A percentile compares a stretch with the other conserved stretches of the same genome.
phyloP scores from a whole-genome alignment of 2,329 filamentous ascomycete species.

The Salinomyces thailandicus region DNA sequence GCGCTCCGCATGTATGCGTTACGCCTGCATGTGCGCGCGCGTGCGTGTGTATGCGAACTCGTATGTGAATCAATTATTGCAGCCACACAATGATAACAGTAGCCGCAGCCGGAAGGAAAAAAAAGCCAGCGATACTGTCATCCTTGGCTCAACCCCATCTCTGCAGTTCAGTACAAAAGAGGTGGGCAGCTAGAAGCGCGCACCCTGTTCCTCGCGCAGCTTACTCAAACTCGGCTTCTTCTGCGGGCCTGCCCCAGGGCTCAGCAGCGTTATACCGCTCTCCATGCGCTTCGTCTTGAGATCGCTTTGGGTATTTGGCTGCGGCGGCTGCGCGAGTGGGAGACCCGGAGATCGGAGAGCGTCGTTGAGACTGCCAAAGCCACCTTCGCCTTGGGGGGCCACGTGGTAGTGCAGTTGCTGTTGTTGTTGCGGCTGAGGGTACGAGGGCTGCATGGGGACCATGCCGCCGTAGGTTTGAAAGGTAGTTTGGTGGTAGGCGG shows the following conservation, averaged over 20 bases:
- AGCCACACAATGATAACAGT: too few relatives aligned
- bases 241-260: constrained; percentile 7
- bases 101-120: too few relatives aligned
- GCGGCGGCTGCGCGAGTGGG: background rate
- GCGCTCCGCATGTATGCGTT: too few relatives aligned
- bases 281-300: constrained; percentile 20
- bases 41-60: too few relatives aligned
- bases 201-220: constrained; percentile 23
- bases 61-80: too few relatives aligned
- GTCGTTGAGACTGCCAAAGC: constrained; percentile 26
- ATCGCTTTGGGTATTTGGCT: constrained; percentile 11
- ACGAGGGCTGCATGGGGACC: constrained; percentile 23
- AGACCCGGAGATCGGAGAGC: constrained; percentile 17
- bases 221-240: constrained; percentile 29
- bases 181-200: constrained; percentile 17
- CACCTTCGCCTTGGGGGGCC: constrained; percentile 24
- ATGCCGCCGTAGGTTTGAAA: constrained; percentile 21
- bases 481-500: constrained; percentile 49
- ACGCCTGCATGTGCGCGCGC: too few relatives aligned
- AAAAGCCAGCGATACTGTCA: too few relatives aligned
- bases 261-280: constrained; percentile 22
- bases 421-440: too few relatives aligned
- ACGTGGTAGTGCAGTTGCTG: constrained; percentile 23
- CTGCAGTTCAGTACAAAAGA: constrained; percentile 1
- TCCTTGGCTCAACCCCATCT: too few relatives aligned